Conservation (phyloP, 345 rosid genomes). For the Hibiscus trionum region DNA sequence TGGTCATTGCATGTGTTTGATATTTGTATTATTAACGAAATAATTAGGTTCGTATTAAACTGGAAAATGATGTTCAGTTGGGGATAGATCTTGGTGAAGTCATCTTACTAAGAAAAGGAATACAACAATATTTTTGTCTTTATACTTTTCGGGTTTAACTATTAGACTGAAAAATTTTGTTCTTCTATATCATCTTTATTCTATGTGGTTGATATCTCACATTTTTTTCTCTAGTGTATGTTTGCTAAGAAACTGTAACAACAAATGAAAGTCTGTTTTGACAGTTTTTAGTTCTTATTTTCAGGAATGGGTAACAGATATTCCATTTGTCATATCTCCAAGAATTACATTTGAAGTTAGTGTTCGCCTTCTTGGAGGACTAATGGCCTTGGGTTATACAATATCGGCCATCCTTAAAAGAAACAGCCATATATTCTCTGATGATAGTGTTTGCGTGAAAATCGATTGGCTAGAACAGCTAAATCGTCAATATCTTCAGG, state of each 20-base stretch:
- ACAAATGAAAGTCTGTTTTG: not conserved
- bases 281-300: slow-evolving; percentile 11
- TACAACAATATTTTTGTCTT: no score
- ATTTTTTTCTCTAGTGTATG: not conserved
- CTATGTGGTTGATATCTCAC: no score
- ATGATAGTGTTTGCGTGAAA: slow-evolving; percentile 71
- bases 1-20: not conserved
- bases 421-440: slow-evolving; percentile 78
- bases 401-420: slow-evolving; percentile 93
- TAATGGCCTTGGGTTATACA: slow-evolving; percentile 97
- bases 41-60: not conserved
- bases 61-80: not conserved
- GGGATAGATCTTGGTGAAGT: no score
- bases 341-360: slow-evolving; percentile 97
- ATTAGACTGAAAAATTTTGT: no score
- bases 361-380: slow-evolving; percentile 97
- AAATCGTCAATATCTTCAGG: slow-evolving; percentile 89
- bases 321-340: slow-evolving; percentile 97
- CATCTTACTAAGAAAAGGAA: no score
- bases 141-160: not conserved
- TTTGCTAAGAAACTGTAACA: not conserved
- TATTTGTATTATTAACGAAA: not conserved
- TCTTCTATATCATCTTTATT: no score
- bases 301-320: slow-evolving; percentile 95
- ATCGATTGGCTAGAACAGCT: slow-evolving; percentile 94